These are phyloP conservation scores for Gastrolobium villosum DNA, from an alignment of 306 rosid genomes.

Conservation along the genomic window DNA sequence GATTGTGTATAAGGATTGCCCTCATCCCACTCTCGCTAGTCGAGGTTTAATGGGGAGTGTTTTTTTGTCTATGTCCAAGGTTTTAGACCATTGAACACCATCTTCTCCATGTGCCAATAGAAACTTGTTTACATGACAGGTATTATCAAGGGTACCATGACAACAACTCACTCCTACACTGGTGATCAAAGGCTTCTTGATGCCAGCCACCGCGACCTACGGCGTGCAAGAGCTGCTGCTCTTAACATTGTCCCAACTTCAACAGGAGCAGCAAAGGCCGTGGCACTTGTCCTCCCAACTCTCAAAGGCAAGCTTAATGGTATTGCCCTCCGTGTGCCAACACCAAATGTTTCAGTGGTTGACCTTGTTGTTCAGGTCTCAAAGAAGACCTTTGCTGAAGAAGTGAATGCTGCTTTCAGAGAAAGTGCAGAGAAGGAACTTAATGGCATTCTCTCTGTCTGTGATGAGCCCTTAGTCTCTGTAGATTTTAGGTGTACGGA, in stretches of 20 bases:
- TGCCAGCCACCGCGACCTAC: slow-evolving; percentile 92
- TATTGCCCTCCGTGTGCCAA: slow-evolving; percentile 86
- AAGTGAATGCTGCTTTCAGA: slow-evolving; percentile 84
- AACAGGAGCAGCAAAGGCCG: slow-evolving; percentile 91
- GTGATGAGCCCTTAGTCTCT: slow-evolving; percentile 85
- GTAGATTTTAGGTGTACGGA: slow-evolving; percentile 84
- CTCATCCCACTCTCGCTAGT: too few species aligned
- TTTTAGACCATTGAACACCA: too few species aligned
- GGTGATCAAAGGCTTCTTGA: slow-evolving; percentile 92
- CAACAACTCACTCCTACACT: slow-evolving; percentile 93
- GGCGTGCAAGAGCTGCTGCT: slow-evolving; percentile 88
- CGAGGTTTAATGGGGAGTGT: neutral
- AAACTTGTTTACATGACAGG: slow-evolving; percentile 44
- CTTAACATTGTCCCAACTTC: slow-evolving; percentile 91
- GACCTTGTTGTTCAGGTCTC: slow-evolving; percentile 85
- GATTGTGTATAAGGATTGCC: neutral
- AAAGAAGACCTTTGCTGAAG: slow-evolving; percentile 85
- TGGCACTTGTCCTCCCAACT: slow-evolving; percentile 83
- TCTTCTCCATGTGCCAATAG: neutral
- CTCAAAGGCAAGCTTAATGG: slow-evolving; percentile 88
- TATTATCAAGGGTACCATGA: slow-evolving; percentile 91
- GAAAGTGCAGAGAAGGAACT: slow-evolving; percentile 82
- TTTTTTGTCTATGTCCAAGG: neutral
- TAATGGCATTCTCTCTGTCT: slow-evolving; percentile 73
- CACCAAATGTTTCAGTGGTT: slow-evolving; percentile 86